These are phyloP conservation scores for Brassica rapa DNA, from an alignment of 345 rosid species.

Conservation along the genomic window DNA sequence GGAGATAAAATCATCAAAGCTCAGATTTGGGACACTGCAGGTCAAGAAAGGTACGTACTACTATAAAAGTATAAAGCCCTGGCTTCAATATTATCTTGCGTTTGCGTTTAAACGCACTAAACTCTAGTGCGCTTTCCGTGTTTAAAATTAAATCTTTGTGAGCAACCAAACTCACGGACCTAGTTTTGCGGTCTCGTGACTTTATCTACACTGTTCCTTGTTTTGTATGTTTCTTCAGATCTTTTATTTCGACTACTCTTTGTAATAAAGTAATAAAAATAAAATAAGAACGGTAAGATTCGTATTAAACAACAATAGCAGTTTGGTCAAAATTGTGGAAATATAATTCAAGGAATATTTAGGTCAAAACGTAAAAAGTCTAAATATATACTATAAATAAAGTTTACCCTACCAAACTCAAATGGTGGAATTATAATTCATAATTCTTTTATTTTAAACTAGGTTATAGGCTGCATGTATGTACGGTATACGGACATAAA, in stretches of 20 bases:
- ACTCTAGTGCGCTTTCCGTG: not conserved
- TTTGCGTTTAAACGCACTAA: constrained; percentile 16
- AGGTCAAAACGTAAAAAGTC: not conserved
- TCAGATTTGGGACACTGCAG: constrained; percentile 97
- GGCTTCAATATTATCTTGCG: not conserved
- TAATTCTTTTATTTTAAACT: not conserved
- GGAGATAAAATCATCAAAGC: constrained; percentile 82
- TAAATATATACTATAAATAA: not conserved
- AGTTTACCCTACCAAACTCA: not conserved
- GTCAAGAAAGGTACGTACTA: constrained; percentile 80
- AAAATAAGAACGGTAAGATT: not conserved
- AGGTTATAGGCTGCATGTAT: too few species aligned
- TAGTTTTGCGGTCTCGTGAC: constrained; percentile 26
- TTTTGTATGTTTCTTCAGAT: constrained; percentile 19
- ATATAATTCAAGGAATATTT: not conserved
- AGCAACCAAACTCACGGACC: constrained; percentile 20
- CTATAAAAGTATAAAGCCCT: too few species aligned
- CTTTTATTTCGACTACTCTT: not conserved
- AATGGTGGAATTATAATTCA: not conserved
- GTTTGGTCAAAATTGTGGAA: not conserved
- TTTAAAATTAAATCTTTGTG: constrained; percentile 15
- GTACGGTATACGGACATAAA: not conserved
- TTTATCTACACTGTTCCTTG: constrained; percentile 14
- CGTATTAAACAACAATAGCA: not conserved
- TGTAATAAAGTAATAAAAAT: not conserved